phyloP scores from a whole-genome alignment of 345 rosid species.

The Bruguiera sexangula region DNA sequence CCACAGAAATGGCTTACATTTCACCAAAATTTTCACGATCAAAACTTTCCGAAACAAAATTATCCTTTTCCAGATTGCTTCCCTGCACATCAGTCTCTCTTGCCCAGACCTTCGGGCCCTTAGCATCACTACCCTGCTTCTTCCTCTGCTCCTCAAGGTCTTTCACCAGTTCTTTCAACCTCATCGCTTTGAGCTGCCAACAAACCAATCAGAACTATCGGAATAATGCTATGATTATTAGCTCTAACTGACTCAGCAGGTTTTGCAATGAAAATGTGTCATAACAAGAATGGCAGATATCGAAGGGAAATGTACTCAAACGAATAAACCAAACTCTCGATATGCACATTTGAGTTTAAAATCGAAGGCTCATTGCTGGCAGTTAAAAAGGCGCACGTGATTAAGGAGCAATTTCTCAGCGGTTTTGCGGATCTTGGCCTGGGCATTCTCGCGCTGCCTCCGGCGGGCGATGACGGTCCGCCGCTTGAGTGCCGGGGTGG shows the following conservation, averaged over 20 bases:
- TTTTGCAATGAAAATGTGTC: no score
- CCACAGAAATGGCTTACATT: conserved; percentile 43
- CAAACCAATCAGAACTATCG: neutral
- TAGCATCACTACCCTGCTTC: conserved; percentile 36
- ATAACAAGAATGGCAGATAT: neutral
- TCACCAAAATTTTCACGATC: conserved; percentile 55
- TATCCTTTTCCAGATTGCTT: conserved; percentile 20
- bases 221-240: no score
- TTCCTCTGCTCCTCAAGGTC: conserved; percentile 65
- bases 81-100: conserved; percentile 17
- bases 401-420: conserved; percentile 92
- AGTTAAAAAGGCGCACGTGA: conserved; percentile 34
- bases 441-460: conserved; percentile 88
- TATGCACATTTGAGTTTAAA: no score
- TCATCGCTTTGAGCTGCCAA: conserved; percentile 62
- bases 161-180: conserved; percentile 71
- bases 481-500: conserved; percentile 83
- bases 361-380: no score
- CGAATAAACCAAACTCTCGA: no score
- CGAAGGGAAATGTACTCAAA: neutral
- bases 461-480: conserved; percentile 91
- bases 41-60: conserved; percentile 9
- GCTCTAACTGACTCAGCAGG: no score
- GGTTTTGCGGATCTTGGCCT: conserved; percentile 82
- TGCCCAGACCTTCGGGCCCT: conserved; percentile 43